Evolutionary conservation across 2,329 filamentous ascomycete species (phyloP).

Genomic region (Macrophomina phaseolina): DNA sequence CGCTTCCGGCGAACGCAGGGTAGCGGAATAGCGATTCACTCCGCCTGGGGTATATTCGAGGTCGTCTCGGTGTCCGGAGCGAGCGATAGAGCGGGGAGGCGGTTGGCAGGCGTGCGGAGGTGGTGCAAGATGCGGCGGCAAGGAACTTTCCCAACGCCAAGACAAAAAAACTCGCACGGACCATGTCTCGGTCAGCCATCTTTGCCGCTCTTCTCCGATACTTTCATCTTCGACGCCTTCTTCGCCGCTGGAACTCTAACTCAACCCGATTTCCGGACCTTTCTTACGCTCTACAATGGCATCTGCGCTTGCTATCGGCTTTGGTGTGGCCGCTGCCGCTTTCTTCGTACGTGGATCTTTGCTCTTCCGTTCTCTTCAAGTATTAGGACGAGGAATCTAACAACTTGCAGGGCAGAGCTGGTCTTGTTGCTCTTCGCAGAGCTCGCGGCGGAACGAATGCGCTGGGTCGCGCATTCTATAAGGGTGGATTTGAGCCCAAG

Average conservation of each 20-base stretch:
- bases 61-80: not conserved
- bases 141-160: constrained; percentile 24
- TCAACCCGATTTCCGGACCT: not conserved
- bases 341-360: constrained; percentile 61
- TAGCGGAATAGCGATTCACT: not conserved
- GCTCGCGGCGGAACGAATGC: constrained; percentile 72
- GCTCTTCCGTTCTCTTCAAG: not conserved
- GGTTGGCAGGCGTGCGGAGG: constrained; percentile 2
- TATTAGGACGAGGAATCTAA: constrained; percentile 29
- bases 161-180: constrained; percentile 20
- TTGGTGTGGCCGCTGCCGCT: constrained; percentile 68
- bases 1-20: not conserved
- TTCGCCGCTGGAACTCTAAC: constrained; percentile 1
- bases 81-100: constrained; percentile 4
- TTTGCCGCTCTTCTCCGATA: constrained; percentile 17
- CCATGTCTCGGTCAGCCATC: constrained; percentile 22
- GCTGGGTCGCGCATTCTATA: constrained; percentile 92
- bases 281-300: constrained; percentile 54
- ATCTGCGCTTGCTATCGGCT: constrained; percentile 63
- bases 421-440: constrained; percentile 84
- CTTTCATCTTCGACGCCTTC: constrained; percentile 11
- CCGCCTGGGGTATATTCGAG: not conserved
- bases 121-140: constrained; percentile 23
- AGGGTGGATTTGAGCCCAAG: constrained; percentile 94
- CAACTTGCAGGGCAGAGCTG: constrained; percentile 77